phyloP scores from a whole-genome alignment of 257 asterid species.

The Solanum neorickii region DNA sequence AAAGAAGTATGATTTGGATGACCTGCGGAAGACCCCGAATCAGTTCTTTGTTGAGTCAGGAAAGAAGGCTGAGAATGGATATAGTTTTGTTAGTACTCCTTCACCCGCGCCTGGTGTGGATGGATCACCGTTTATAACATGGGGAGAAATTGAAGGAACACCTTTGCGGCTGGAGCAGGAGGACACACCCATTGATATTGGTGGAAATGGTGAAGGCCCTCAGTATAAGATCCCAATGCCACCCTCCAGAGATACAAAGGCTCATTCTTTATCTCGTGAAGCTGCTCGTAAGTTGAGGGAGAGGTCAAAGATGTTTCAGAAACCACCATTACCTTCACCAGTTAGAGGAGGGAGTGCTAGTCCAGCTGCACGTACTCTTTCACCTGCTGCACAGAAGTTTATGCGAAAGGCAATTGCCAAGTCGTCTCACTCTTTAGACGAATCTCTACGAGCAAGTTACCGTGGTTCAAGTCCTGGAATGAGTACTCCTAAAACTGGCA shows the following conservation, averaged over 20 bases:
- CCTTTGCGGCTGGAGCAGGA: constrained; percentile 86
- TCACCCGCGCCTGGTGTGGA: constrained; percentile 95
- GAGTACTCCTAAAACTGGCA: constrained; percentile 69
- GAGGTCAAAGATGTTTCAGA: constrained; percentile 86
- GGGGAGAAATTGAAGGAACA: constrained; percentile 99
- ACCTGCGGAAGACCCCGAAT: constrained; percentile 72
- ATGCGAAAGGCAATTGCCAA: constrained; percentile 80
- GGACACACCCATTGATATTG: constrained; percentile 88
- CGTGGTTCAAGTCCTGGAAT: constrained; percentile 79
- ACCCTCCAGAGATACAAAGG: constrained; percentile 79
- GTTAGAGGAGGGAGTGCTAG: constrained; percentile 89
- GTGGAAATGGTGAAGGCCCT: constrained; percentile 78
- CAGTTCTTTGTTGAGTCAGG: constrained; percentile 56
- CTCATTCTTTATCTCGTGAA: constrained; percentile 82
- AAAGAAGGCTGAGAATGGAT: constrained; percentile 83
- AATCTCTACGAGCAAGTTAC: constrained; percentile 86
- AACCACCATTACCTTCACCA: constrained; percentile 88
- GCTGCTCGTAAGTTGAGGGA: constrained; percentile 81
- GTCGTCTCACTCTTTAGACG: constrained; percentile 71
- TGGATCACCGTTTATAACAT: constrained; percentile 79
- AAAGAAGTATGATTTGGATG: constrained; percentile 86
- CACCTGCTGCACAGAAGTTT: constrained; percentile 91
- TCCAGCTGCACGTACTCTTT: constrained; percentile 47
- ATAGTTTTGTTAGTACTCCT: constrained; percentile 80
- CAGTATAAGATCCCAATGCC: constrained; percentile 84